phyloP scores from a whole-genome alignment of 1,284 basidiomycete genomes.

The Moesziomyces antarcticus region DNA sequence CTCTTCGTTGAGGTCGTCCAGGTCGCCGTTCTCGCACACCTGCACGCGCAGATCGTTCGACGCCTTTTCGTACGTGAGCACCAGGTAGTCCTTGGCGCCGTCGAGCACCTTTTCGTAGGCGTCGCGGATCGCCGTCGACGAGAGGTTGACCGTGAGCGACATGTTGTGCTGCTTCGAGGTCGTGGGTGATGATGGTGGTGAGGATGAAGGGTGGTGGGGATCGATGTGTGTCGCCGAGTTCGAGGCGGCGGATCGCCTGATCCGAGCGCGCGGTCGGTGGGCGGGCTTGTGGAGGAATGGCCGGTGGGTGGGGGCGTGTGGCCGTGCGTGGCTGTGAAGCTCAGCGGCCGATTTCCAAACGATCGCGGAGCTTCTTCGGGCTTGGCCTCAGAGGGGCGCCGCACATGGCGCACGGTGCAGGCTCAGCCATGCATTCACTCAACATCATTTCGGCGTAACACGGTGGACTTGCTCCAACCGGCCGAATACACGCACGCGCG shows the following conservation, averaged over 20 bases:
- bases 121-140: constrained; percentile 73
- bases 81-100: constrained; percentile 81
- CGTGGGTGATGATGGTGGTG: background rate
- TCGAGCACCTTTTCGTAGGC: constrained; percentile 66
- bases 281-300: constrained; percentile 5
- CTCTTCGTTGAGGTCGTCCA: constrained; percentile 92
- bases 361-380: no score
- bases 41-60: constrained; percentile 92
- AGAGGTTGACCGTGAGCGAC: constrained; percentile 74
- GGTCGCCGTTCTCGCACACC: constrained; percentile 74
- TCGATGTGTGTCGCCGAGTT: no score
- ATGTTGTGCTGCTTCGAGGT: constrained; percentile 25
- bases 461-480: no score
- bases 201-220: background rate
- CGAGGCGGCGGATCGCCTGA: background rate
- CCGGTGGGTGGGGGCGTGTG: background rate
- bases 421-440: no score
- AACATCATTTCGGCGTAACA: no score
- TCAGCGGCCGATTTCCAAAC: background rate
- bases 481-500: no score
- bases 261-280: background rate
- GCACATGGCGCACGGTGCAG: no score
- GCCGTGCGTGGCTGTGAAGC: constrained; percentile 30
- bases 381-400: no score
- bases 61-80: constrained; percentile 86